Conservation (phyloP, 2,329 filamentous ascomycete species). For the Apiospora hydei region DNA sequence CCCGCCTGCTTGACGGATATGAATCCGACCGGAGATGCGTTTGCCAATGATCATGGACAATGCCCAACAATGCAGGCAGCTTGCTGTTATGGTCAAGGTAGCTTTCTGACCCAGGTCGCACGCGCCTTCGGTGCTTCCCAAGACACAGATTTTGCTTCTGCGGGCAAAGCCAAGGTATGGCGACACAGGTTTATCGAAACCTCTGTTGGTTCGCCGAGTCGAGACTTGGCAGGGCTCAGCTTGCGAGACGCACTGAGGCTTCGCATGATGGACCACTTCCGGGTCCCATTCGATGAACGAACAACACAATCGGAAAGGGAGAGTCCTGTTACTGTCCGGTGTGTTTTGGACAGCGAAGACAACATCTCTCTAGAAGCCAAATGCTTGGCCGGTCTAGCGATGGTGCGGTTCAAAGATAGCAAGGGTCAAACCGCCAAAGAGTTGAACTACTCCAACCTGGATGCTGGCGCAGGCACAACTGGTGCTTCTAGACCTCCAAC, state of each 20-base stretch:
- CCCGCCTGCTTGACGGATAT: slow-evolving; percentile 53
- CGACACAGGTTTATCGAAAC: not conserved
- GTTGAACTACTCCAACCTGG: not conserved
- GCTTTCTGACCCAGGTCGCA: not conserved
- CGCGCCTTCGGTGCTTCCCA: not conserved
- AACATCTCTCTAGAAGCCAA: slow-evolving; percentile 53
- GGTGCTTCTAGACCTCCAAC: not conserved
- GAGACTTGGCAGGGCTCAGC: not conserved
- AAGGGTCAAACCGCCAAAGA: slow-evolving; percentile 42
- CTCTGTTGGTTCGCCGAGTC: no score
- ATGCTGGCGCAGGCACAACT: not conserved
- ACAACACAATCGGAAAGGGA: not conserved
- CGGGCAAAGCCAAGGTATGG: not conserved
- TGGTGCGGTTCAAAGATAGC: slow-evolving; percentile 33
- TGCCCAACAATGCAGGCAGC: not conserved
- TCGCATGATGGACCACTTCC: not conserved
- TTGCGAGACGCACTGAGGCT: not conserved
- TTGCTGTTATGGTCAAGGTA: not conserved
- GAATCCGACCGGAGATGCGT: slow-evolving; percentile 44
- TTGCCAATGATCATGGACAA: slow-evolving; percentile 51
- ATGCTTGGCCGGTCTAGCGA: slow-evolving; percentile 56
- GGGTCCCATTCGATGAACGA: not conserved
- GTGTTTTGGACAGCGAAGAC: not conserved
- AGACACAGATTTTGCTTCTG: not conserved
- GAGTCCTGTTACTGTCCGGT: not conserved